Conservation (phyloP, 805 yeast species). For the Schizosaccharomyces octosporus region DNA sequence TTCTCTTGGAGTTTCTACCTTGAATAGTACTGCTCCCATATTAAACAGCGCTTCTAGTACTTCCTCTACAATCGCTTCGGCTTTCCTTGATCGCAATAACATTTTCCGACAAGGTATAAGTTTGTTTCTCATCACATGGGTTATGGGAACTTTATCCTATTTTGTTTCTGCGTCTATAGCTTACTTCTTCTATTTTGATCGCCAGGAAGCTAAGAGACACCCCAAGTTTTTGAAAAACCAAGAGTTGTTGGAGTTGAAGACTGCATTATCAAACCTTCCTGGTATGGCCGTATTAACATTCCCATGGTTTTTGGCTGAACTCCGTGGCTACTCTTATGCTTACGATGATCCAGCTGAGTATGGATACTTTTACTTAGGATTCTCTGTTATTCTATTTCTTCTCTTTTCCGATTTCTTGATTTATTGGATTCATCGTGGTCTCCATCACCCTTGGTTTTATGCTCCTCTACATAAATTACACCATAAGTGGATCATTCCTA, state of each 20-base stretch:
- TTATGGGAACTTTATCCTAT: constrained; percentile 76
- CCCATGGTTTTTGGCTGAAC: constrained; percentile 73
- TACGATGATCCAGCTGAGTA: constrained; percentile 40
- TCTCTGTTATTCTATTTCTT: constrained; percentile 56
- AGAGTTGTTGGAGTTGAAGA: constrained; percentile 55
- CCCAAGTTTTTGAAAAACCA: constrained; percentile 91
- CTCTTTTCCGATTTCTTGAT: constrained; percentile 87
- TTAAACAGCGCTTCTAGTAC: not conserved
- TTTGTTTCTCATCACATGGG: constrained; percentile 39
- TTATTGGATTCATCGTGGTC: constrained; percentile 71
- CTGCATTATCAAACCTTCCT: constrained; percentile 44
- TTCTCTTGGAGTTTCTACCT: not conserved
- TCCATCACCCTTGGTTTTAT: constrained; percentile 82
- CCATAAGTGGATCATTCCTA: constrained; percentile 96
- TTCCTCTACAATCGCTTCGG: not conserved
- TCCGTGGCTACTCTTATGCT: constrained; percentile 58
- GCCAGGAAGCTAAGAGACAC: constrained; percentile 64
- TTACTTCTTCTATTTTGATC: constrained; percentile 59
- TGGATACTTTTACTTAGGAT: constrained; percentile 44
- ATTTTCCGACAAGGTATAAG: constrained; percentile 45
- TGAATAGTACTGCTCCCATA: not conserved
- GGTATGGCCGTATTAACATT: constrained; percentile 63
- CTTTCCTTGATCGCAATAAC: constrained; percentile 42
- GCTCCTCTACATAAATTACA: constrained; percentile 83
- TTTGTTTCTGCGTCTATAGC: constrained; percentile 51